Base-by-base conservation (phyloP, 2,329 filamentous ascomycete species). In the Neopestalotiopsis rosae region DNA sequence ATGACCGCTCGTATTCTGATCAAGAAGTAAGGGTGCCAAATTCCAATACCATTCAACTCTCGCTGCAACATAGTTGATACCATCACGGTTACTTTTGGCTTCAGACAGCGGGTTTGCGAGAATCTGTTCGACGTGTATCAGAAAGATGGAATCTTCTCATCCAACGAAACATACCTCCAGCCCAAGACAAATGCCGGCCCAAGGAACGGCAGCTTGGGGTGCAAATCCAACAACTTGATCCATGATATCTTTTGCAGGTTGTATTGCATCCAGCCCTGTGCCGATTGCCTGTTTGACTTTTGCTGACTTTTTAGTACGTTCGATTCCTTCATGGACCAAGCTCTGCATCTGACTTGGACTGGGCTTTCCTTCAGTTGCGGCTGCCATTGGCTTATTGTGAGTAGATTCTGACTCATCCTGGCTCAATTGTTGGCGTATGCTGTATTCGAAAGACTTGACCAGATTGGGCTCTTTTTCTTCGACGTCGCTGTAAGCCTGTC, bases 401-500 rank as follows among this genome's bases (percentile, higher is more conserved):
- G 24, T 24, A 24, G 56, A 58, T 13, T 9, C 3, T 24, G 20
- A 28, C 10, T 9, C 56, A 20, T 79, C 62, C 38, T 62, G 66
- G 65, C 80, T 76, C 1, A 80, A 70, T 3, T 68, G 6, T 1
- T 12, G 72, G 70, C 30, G 68, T 12, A 68, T 76, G 79, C 20
- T 75, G 74, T 45, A 66, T 65, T 71, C 76, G 52, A 71, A 73
- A 4, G 76, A 74, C 59, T 74, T 68, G 5, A 75, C 45, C 3
- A 80, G 68, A 49, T 74, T 70, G 7, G 7, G 57, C 1, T 58
- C 56, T 3, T 14, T 1, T 20, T 58, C 14, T 10, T 72, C 52
- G 32, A 79, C 77, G 73, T 67, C 77, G 76, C 12, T 80, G 73
- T 5, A 80, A 56, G 1, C 75, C 69, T 3, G 77, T 74, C 1